Evolutionary conservation across 495 filamentous ascomycete genomes (phyloP).

Genomic region (Aspergillus mulundensis): DNA sequence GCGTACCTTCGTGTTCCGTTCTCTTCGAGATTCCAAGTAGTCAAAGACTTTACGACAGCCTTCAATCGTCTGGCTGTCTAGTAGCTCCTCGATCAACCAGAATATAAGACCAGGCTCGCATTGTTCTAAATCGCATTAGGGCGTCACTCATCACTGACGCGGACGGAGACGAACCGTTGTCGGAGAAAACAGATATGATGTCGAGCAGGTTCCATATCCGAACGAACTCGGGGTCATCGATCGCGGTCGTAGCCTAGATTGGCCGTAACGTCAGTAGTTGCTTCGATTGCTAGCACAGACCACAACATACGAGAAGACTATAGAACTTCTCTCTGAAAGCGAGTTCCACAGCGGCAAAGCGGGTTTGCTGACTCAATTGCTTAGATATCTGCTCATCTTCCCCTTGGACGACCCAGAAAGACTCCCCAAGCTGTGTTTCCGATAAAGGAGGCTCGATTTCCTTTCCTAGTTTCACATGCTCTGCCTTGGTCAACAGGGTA

Average conservation of each 20-base stretch:
- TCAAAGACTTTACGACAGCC: conserved; percentile 89
- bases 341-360: conserved; percentile 68
- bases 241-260: conserved; percentile 60
- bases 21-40: conserved; percentile 86
- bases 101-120: conserved; percentile 82
- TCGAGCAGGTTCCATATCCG: conserved; percentile 92
- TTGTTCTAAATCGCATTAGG: conserved; percentile 53
- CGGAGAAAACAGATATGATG: conserved; percentile 79
- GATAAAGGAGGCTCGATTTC: conserved; percentile 77
- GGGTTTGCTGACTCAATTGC: conserved; percentile 38
- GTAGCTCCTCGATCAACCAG: conserved; percentile 87
- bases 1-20: conserved; percentile 68
- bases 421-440: conserved; percentile 43
- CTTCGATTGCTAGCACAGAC: too few relatives aligned
- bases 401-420: conserved; percentile 33
- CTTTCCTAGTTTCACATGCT: conserved; percentile 57
- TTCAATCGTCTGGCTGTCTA: conserved; percentile 91
- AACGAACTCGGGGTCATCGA: conserved; percentile 70
- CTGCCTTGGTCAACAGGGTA: conserved; percentile 60
- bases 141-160: background rate
- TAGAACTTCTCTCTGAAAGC: conserved; percentile 77
- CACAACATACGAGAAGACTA: conserved; percentile 57
- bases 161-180: conserved; percentile 52
- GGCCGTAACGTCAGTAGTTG: conserved; percentile 14
- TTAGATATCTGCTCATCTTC: conserved; percentile 23